Conservation (phyloP, 441 rosid species). For the Jatropha multifida region DNA sequence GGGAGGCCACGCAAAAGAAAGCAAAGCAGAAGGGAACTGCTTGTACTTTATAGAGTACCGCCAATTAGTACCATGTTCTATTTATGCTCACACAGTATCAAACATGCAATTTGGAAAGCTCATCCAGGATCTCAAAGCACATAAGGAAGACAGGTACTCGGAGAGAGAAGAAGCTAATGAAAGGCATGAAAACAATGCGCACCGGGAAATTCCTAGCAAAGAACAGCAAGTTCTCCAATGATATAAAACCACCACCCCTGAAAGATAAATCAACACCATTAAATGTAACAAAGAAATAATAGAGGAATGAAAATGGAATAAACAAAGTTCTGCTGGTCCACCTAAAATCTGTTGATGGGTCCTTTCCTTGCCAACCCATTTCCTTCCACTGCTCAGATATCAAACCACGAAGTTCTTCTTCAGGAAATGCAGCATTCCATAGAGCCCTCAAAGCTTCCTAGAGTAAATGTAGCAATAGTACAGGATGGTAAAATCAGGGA, state of each 20-base stretch:
- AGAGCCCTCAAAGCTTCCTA: slow-evolving; percentile 76
- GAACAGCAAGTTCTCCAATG: slow-evolving; percentile 84
- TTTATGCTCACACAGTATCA: background rate
- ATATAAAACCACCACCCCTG: slow-evolving; percentile 97
- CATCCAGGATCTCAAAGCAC: background rate
- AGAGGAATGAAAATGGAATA: background rate
- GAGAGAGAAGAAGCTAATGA: background rate
- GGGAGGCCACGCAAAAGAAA: background rate
- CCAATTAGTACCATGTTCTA: background rate
- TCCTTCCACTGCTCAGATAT: slow-evolving; percentile 96
- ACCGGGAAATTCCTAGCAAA: slow-evolving; percentile 81
- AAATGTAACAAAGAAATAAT: background rate
- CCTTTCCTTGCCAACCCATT: slow-evolving; percentile 99
- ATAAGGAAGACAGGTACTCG: background rate
- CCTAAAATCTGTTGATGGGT: slow-evolving; percentile 97
- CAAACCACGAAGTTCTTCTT: slow-evolving; percentile 67
- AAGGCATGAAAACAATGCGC: slow-evolving; percentile 11
- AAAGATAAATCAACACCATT: slow-evolving; percentile 25
- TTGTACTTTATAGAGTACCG: background rate
- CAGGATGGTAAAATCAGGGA: background rate
- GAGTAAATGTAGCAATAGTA: slow-evolving; percentile 17
- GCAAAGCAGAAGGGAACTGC: background rate
- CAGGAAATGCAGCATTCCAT: slow-evolving; percentile 87
- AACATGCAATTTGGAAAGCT: background rate
- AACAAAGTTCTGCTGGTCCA: slow-evolving; percentile 19